Base-by-base conservation (phyloP, 495 filamentous ascomycete species). In the Penicillium canescens region DNA sequence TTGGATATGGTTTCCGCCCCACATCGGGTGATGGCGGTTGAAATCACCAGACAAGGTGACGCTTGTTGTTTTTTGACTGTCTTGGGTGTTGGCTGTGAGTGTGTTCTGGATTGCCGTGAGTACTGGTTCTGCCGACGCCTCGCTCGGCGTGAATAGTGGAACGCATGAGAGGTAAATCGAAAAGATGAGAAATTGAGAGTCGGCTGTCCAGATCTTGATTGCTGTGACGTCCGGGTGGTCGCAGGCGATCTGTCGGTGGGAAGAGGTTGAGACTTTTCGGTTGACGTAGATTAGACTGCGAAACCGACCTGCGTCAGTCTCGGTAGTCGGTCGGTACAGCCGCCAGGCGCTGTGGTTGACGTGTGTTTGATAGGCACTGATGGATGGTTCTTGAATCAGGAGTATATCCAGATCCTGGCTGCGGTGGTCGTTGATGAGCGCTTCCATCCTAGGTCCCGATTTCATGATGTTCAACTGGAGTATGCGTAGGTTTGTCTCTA, bases 381-480 rank as follows among this genome's bases (percentile, higher is more conserved):
- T 54, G 10, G 52, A 57, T 18, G 50, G 62, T 47, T 67, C 60
- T 34, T 70, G 58, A 33, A 67, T 70, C 1, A 68, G 52, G 2
- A 68, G 52, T 1, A 70, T 14, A 16, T 67, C 60, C 3, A 70
- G 59, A 26, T 59, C 53, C 42, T 65, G 50, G 34, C 21, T 66
- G 4, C 57, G 42, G 12, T 41, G 53, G 31, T 70, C 52, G 18
- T 70, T 66, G 40, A 70, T 68, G 2, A 70, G 57, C 12, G 60
- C 65, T 40, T 70, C 54, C 44, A 68, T 70, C 4, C 62, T 40
- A 33, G 59, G 18, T n/a, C 57, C 43, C 0, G 61, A 65, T 57
- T 67, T 69, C 56, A 52, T 56, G 3, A 59, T 67, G 45, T 70
- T 70, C 41, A 67, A 52, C 40, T 70, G 55, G 55, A 70, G 57